Evolutionary conservation across 305 asterid genomes (phyloP).

Genomic region (Rubia peregrina): DNA sequence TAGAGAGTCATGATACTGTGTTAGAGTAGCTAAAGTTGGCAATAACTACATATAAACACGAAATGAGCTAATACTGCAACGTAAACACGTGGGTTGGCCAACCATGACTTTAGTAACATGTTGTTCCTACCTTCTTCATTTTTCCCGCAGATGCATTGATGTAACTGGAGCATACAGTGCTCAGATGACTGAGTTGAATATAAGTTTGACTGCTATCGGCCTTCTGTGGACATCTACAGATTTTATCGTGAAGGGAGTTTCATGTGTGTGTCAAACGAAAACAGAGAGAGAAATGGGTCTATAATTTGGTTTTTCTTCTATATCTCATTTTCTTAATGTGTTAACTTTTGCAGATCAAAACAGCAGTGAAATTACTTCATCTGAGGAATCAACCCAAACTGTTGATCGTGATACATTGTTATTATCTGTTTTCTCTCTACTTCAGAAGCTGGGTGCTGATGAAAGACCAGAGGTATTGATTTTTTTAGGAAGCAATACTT

Average conservation of each 20-base stretch:
- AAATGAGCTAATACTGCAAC: background rate
- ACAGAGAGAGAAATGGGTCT: conserved; percentile 52
- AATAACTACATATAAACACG: background rate
- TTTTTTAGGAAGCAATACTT: conserved; percentile 16
- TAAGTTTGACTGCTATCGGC: conserved; percentile 95
- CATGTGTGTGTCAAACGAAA: conserved; percentile 38
- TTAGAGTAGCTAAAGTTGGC: background rate
- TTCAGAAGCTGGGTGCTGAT: conserved; percentile 87
- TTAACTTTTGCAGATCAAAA: conserved; percentile 47
- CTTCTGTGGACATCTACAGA: conserved; percentile 94
- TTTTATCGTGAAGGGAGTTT: conserved; percentile 76
- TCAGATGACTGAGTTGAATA: conserved; percentile 85
- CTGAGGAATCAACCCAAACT: conserved; percentile 32
- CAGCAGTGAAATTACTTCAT: conserved; percentile 32
- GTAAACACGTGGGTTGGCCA: background rate
- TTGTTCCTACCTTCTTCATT: conserved; percentile 8
- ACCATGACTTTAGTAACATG: background rate
- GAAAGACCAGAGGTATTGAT: conserved; percentile 93
- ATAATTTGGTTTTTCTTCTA: conserved; percentile 1
- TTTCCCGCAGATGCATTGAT: conserved; percentile 75
- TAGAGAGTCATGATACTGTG: background rate
- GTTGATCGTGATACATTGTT: conserved; percentile 69
- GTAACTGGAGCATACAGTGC: conserved; percentile 95
- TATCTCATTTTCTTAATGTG: conserved; percentile 11
- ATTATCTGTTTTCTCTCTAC: conserved; percentile 75